Conservation (phyloP, 352 stramenopile species). For the Hyaloperonospora arabidopsidis region DNA sequence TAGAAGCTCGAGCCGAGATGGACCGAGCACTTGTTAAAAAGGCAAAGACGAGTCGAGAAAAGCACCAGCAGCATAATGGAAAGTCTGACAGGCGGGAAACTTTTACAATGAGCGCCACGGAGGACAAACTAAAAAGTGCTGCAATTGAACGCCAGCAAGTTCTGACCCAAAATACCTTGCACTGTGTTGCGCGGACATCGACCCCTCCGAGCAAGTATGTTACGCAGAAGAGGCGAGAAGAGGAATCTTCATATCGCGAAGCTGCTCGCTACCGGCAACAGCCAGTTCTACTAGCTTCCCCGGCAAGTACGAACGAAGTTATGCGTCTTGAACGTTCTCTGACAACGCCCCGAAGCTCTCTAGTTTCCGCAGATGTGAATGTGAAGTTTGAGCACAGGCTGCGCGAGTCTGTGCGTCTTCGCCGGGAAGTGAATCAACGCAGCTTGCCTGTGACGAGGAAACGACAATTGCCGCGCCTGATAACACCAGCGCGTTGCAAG, state of each 20-base stretch:
- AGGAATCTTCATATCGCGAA: conserved; percentile 23
- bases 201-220: conserved; percentile 44
- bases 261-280: conserved; percentile 14
- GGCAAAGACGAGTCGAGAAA: conserved; percentile 13
- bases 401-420: conserved; percentile 39
- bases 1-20: conserved; percentile 2
- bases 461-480: conserved; percentile 56
- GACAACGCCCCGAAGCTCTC: conserved; percentile 7
- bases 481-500: conserved; percentile 42
- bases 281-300: conserved; percentile 11
- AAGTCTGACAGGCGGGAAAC: conserved; percentile 1
- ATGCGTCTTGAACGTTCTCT: conserved; percentile 6
- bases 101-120: not conserved
- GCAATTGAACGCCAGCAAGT: conserved; percentile 4
- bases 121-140: not conserved
- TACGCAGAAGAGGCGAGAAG: conserved; percentile 30
- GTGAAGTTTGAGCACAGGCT: conserved; percentile 46
- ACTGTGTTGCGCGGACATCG: conserved; percentile 34
- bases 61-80: conserved; percentile 3
- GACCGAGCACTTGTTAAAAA: conserved; percentile 12
- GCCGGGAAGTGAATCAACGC: conserved; percentile 33
- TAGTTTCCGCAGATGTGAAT: conserved; percentile 20
- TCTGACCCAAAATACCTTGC: conserved; percentile 5
- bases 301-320: conserved; percentile 11
- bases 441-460: conserved; percentile 46